phyloP scores from a whole-genome alignment of 768 basidiomycete genomes.

The Amanita muscaria region DNA sequence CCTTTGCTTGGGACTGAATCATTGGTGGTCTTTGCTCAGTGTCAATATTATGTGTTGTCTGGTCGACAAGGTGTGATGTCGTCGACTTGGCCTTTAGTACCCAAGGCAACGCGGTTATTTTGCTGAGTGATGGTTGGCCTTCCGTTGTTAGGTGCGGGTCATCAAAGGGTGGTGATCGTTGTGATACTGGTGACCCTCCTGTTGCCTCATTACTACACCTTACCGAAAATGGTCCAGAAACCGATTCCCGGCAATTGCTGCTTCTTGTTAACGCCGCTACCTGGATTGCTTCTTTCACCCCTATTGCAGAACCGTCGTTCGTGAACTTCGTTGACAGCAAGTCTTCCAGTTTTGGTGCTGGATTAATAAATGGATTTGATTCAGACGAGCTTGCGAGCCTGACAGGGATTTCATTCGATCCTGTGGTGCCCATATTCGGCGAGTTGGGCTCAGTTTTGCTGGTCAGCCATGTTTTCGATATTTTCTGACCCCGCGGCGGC shows the following conservation, averaged over 20 bases:
- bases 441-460: neutral
- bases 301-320: too few species aligned
- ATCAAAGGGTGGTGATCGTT: too few species aligned
- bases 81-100: too few species aligned
- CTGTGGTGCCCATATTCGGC: neutral
- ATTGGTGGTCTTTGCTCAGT: neutral
- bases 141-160: too few species aligned
- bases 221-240: too few species aligned
- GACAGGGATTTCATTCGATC: neutral
- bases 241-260: too few species aligned
- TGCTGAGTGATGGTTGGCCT: neutral
- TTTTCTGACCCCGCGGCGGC: conserved; percentile 22
- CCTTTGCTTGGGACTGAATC: neutral
- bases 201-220: too few species aligned
- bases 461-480: conserved; percentile 14
- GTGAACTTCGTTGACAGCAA: conserved; percentile 15
- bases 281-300: too few species aligned
- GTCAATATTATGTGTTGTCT: neutral
- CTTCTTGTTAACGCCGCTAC: too few species aligned
- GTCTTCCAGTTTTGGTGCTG: conserved; percentile 29
- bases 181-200: too few species aligned
- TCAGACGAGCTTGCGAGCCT: conserved; percentile 8
- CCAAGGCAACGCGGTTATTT: too few species aligned
- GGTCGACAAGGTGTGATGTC: too few species aligned
- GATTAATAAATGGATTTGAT: conserved; percentile 40